Evolutionary conservation across 2,329 filamentous ascomycete genomes (phyloP), one percentile per base, ranked within the genome.

Genomic region (Claviceps monticola): DNA sequence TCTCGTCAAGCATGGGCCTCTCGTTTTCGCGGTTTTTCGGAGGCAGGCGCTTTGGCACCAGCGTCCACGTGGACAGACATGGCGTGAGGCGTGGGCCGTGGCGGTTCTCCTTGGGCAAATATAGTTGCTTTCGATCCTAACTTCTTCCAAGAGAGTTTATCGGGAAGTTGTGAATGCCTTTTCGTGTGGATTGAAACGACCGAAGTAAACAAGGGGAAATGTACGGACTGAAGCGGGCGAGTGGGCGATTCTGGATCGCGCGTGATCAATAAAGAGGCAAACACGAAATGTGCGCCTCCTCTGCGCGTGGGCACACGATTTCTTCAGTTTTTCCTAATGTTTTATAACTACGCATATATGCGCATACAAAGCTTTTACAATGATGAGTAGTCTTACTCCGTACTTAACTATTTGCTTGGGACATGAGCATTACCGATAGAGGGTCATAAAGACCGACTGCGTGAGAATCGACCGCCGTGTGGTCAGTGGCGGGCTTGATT

Each of bases 61-160:
- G 65, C 59, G 63, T 78, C 50, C 65, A 67, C 37, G 71, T 70
- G 19, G 67, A 71, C 59, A 67, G 66, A 11, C 63, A 73, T 55
- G 74, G 74, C 46, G 62, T 76, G 7, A 71, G 67, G 48, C 69
- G 71, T 11, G 74, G 74, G 2, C 72, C 73, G 3, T 77, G 73
- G 72, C 66, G 74, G 44, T 72, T 77, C 60, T 71, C 70, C 48
- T 63, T 75, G 43, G 71, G 73, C 54, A 68, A 65, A 45, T 75
- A 74, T 61, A 74, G 68, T 66, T 78, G 74, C 64, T 78, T 78
- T 68, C 51, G 51, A 41, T 46, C 49, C 21, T 50, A 26, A 26
- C 23, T 5, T 26, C 23, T 26, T 26, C 23, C 7, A 17, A 44
- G 11, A 7, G 46, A 34, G 34, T 23, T 9, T 37, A 36, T 26